Conservation (phyloP, 129 eudicot species). For the Glebionis coronaria region DNA sequence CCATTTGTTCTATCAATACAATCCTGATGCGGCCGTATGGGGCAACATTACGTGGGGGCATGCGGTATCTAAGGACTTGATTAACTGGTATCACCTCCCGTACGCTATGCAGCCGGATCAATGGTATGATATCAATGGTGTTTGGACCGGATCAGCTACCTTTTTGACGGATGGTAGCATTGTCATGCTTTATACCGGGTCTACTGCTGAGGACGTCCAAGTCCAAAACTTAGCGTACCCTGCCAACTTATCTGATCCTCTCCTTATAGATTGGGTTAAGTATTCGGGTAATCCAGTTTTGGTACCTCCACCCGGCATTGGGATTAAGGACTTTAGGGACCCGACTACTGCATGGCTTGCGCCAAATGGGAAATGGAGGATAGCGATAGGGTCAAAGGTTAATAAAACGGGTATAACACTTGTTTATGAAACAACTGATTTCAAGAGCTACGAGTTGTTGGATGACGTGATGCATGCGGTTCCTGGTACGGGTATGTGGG, state of each 20-base stretch:
- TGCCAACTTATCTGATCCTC: slow-evolving; percentile 79
- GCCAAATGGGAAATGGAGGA: slow-evolving; percentile 70
- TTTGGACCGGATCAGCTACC: slow-evolving; percentile 93
- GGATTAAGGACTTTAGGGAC: slow-evolving; percentile 64
- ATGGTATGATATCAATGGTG: slow-evolving; percentile 85
- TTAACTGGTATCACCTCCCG: slow-evolving; percentile 75
- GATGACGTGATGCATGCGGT: slow-evolving; percentile 66
- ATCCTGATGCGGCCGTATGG: slow-evolving; percentile 89
- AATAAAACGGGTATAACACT: slow-evolving; percentile 62
- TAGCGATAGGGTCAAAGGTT: slow-evolving; percentile 62
- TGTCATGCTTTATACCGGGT: slow-evolving; percentile 75
- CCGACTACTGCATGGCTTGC: slow-evolving; percentile 86
- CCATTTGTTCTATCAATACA: slow-evolving; percentile 85
- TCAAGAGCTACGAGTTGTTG: slow-evolving; percentile 54
- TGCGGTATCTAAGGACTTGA: slow-evolving; percentile 68
- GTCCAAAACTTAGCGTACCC: slow-evolving; percentile 90
- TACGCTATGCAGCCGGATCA: slow-evolving; percentile 80
- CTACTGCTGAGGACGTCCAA: slow-evolving; percentile 56
- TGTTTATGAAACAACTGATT: slow-evolving; percentile 65
- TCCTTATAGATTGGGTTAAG: slow-evolving; percentile 84
- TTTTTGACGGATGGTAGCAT: slow-evolving; percentile 72
- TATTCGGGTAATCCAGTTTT: slow-evolving; percentile 74
- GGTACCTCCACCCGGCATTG: slow-evolving; percentile 81
- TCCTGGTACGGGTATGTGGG: slow-evolving; percentile 99
- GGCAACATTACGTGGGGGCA: slow-evolving; percentile 97